Percentiles rank a stretch among this genome's conserved stretches.
Evolutionary conservation across 352 stramenopile species (phyloP).

Genomic region (Phytophthora megakarya): DNA sequence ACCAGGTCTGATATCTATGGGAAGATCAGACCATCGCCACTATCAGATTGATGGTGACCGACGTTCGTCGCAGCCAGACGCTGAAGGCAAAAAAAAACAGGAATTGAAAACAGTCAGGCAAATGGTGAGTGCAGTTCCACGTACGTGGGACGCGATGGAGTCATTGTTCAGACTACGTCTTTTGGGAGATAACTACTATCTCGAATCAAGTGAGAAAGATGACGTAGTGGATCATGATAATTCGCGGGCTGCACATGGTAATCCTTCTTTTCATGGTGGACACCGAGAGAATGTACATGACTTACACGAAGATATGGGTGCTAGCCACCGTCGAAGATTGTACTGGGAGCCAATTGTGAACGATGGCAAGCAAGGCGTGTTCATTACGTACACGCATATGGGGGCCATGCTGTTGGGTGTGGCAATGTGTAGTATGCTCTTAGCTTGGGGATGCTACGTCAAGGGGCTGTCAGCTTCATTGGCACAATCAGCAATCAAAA

Average conservation of each 20-base stretch:
- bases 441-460: conserved; percentile 80
- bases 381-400: conserved; percentile 83
- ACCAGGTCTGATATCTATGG: conserved; percentile 4
- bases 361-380: conserved; percentile 73
- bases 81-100: neutral
- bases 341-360: conserved; percentile 81
- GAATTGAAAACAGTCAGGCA: conserved; percentile 22
- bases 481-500: conserved; percentile 64
- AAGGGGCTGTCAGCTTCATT: conserved; percentile 73
- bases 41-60: conserved; percentile 15
- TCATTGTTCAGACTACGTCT: conserved; percentile 55
- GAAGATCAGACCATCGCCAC: conserved; percentile 1
- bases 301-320: conserved; percentile 34
- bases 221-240: conserved; percentile 24
- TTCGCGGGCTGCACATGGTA: conserved; percentile 1
- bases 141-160: conserved; percentile 46
- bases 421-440: conserved; percentile 49
- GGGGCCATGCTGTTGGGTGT: conserved; percentile 60
- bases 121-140: conserved; percentile 33
- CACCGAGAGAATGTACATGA: conserved; percentile 29
- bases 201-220: conserved; percentile 52
- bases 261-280: conserved; percentile 35
- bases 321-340: conserved; percentile 33
- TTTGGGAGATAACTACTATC: conserved; percentile 65
- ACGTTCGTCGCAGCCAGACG: neutral